Conservation (phyloP, 2,329 filamentous ascomycete species). For the Aciculosporium take region DNA sequence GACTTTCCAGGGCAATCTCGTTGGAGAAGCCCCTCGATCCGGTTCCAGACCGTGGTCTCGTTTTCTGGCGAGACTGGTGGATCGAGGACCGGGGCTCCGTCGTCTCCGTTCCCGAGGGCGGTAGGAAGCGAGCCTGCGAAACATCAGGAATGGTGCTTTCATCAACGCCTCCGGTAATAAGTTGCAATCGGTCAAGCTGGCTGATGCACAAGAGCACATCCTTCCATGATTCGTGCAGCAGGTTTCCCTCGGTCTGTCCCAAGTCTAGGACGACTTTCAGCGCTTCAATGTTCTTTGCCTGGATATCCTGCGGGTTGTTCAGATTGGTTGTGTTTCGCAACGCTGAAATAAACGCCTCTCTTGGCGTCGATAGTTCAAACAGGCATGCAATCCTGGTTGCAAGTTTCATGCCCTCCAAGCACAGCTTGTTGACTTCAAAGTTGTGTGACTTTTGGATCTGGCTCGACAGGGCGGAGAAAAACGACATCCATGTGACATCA, state of each 20-base stretch:
- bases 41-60: slow-evolving; percentile 38
- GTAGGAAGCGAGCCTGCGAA: slow-evolving; percentile 61
- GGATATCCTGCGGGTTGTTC: slow-evolving; percentile 89
- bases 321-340: slow-evolving; percentile 89
- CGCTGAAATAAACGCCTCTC: slow-evolving; percentile 88
- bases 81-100: slow-evolving; percentile 51
- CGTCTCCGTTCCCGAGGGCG: slow-evolving; percentile 39
- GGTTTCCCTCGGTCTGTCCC: slow-evolving; percentile 82
- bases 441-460: slow-evolving; percentile 91
- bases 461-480: slow-evolving; percentile 84
- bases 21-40: slow-evolving; percentile 51
- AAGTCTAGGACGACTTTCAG: slow-evolving; percentile 84
- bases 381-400: slow-evolving; percentile 86
- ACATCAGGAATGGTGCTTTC: slow-evolving; percentile 88
- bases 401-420: slow-evolving; percentile 88
- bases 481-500: slow-evolving; percentile 98
- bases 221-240: slow-evolving; percentile 82
- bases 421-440: slow-evolving; percentile 78
- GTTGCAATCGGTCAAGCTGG: slow-evolving; percentile 85
- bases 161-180: slow-evolving; percentile 88
- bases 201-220: slow-evolving; percentile 91
- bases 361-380: slow-evolving; percentile 84
- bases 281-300: slow-evolving; percentile 91
- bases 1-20: slow-evolving; percentile 81
- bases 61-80: slow-evolving; percentile 41